phyloP scores from a whole-genome alignment of 1,284 basidiomycete genomes.

The Fomitiporia mediterranea region DNA sequence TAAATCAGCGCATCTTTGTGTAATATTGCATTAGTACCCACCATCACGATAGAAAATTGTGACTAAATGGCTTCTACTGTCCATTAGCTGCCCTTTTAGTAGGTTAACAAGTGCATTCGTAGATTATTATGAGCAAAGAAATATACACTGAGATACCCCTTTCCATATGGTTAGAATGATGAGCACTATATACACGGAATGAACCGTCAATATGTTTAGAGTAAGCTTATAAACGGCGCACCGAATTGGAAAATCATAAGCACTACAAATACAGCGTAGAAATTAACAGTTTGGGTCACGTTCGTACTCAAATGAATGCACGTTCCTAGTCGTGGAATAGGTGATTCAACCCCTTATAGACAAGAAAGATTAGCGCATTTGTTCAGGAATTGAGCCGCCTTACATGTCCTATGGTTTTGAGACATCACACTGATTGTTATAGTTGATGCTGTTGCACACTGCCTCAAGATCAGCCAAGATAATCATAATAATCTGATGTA shows the following conservation, averaged over 20 bases:
- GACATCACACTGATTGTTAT: background rate
- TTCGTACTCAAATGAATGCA: background rate
- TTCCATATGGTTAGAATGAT: background rate
- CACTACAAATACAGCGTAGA: background rate
- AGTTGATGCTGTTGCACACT: background rate
- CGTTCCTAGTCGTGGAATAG: background rate
- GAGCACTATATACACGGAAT: background rate
- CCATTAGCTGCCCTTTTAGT: background rate
- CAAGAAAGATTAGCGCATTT: too few species aligned
- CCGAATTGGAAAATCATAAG: constrained; percentile 1
- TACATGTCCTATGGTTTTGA: background rate
- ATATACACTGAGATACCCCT: background rate
- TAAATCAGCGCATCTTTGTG: background rate
- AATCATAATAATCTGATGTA: background rate
- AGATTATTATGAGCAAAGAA: background rate
- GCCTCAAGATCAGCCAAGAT: too few species aligned
- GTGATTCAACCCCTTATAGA: background rate
- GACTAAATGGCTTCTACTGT: background rate
- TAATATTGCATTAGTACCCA: background rate
- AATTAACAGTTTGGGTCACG: background rate
- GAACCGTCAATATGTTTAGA: background rate
- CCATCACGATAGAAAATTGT: background rate
- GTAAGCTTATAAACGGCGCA: background rate
- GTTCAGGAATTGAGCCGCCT: background rate
- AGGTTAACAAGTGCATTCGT: background rate